Evolutionary conservation across 768 basidiomycete species (phyloP).

Genomic region (Boletus patriciae): DNA sequence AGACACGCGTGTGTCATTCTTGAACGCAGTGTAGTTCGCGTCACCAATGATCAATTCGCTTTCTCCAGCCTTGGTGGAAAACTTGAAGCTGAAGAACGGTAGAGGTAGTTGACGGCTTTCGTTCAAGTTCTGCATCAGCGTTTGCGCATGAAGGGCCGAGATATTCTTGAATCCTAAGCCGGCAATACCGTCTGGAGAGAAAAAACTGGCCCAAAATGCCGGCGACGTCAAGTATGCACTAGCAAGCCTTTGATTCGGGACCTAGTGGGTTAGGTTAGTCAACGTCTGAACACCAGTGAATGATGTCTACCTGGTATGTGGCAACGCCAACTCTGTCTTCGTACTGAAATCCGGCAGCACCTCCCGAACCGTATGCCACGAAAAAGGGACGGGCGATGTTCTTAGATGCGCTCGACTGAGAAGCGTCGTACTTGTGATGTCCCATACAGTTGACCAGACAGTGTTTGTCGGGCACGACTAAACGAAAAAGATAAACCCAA

Average conservation of each 20-base stretch:
- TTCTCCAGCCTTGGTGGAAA: constrained; percentile 28
- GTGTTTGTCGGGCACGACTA: constrained; percentile 34
- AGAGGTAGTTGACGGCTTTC: constrained; percentile 20
- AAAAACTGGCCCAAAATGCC: not conserved
- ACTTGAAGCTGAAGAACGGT: constrained; percentile 46
- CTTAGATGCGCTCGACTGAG: constrained; percentile 25
- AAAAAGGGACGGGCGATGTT: constrained; percentile 17
- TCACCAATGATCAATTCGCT: constrained; percentile 27
- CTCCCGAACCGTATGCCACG: constrained; percentile 42
- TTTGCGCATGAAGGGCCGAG: constrained; percentile 31
- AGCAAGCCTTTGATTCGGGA: constrained; percentile 35
- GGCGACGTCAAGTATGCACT: not conserved
- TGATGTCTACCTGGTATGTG: constrained; percentile 28
- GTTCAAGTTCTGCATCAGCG: constrained; percentile 45
- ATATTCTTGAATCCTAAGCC: constrained; percentile 43
- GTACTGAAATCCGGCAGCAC: constrained; percentile 31
- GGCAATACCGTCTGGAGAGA: constrained; percentile 36
- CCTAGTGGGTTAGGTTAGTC: constrained; percentile 16
- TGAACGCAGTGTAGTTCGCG: constrained; percentile 49
- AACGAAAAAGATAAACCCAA: not conserved
- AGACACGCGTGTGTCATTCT: constrained; percentile 43
- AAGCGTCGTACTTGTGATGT: constrained; percentile 30
- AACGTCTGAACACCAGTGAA: not conserved
- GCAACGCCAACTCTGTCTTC: constrained; percentile 39
- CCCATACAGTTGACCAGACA: constrained; percentile 28